Base-by-base conservation (phyloP, 129 eudicot species). In the Centrapalus pauciflorus region DNA sequence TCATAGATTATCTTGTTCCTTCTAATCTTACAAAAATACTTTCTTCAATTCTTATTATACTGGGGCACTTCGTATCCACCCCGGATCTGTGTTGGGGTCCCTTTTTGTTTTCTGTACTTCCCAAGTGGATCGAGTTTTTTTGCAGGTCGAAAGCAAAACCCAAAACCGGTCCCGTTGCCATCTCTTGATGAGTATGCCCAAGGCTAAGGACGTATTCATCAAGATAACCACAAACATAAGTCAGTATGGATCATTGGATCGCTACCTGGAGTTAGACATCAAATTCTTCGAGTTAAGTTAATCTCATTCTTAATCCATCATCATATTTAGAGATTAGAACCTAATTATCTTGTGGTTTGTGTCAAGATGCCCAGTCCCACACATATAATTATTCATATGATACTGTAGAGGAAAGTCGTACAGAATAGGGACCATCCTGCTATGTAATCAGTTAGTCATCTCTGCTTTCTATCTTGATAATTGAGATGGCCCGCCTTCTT, bases 401-500 rank as follows among this genome's bases (percentile, higher is more conserved):
- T 64, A 32, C 64, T 11, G 68, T 51, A 20, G 14, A 54, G 50
- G 50, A 66, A 74, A 66, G 79, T 66, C 79, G 23, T 74, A 66
- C 40, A 45, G n/a, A n/a, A n/a, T n/a, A 43, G 79, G 73, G 79
- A 45, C 79, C 79, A 74, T 45, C 28, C 21, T 65, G 55, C 34
- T 25, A 17, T 62, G 52, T 32, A 55, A 74, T 64, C 72, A 5
- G 40, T 55, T 55, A 27, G 46, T 33, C 67, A 56, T 65, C 34
- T 66, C 71, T 65, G 50, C 79, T 74, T 74, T 74, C 33, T 66
- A 66, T 74, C 73, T 56, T 37, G 56, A 66, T 56, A 56, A 57
- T 56, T 66, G 73, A 74, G 73, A 54, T 66, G 79, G 73, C 79
- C 79, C 79, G 37, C 79, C 23, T 7, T 66, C 72, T 55, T 73